phyloP scores from a whole-genome alignment of 306 rosid species.

The Sechiopsis laciniata region DNA sequence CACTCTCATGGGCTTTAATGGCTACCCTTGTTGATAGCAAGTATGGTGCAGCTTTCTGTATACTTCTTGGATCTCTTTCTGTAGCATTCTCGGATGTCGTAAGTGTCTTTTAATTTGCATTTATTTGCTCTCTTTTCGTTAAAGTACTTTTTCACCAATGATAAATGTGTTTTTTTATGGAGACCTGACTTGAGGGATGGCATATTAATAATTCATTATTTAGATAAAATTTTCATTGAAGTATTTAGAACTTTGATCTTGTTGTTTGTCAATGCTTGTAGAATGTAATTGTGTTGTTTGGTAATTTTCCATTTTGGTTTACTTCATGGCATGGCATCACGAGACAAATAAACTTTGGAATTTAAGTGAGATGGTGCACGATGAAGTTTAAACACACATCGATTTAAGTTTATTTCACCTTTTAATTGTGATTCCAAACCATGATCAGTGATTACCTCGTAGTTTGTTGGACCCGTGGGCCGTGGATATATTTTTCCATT shows the following conservation, averaged over 20 bases:
- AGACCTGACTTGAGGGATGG: not conserved
- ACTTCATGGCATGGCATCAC: not conserved
- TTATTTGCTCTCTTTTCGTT: slow-evolving; percentile 8
- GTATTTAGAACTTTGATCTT: not conserved
- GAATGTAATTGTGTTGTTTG: not conserved
- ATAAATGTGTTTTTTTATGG: slow-evolving; percentile 3
- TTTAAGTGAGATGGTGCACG: not conserved
- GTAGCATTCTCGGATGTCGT: slow-evolving; percentile 99
- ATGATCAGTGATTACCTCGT: not conserved
- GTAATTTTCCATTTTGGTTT: not conserved
- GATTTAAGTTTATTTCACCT: not conserved
- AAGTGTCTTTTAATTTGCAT: slow-evolving; percentile 38
- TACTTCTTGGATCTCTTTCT: slow-evolving; percentile 90
- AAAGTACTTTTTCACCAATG: not conserved
- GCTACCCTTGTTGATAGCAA: slow-evolving; percentile 76
- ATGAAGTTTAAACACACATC: not conserved
- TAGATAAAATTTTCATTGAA: not conserved
- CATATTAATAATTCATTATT: not conserved
- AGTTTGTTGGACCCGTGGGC: not conserved
- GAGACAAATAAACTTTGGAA: not conserved
- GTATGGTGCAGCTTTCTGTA: slow-evolving; percentile 75
- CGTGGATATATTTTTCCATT: no score
- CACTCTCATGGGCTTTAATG: slow-evolving; percentile 91
- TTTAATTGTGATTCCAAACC: not conserved
- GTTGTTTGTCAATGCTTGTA: not conserved